phyloP scores from a whole-genome alignment of 257 asterid species.

The Anisodus tanguticus region DNA sequence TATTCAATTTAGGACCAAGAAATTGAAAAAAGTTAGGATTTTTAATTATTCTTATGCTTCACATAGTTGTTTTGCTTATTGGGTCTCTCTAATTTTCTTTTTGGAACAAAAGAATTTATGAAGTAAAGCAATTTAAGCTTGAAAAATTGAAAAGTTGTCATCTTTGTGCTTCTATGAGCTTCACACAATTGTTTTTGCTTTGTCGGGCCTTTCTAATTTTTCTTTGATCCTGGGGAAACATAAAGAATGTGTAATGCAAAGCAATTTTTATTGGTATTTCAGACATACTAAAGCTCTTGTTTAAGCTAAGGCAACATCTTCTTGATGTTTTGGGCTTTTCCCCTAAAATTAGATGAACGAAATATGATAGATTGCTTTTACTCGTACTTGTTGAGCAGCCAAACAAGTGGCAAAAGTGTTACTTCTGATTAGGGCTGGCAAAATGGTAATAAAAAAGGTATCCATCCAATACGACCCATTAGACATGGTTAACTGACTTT shows the following conservation, averaged over 20 bases:
- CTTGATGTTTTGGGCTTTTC: background rate
- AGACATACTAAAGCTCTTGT: background rate
- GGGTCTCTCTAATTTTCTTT: background rate
- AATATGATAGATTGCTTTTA: background rate
- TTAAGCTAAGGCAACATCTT: background rate
- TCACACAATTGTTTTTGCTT: background rate
- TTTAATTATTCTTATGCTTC: background rate
- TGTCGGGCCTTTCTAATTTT: background rate
- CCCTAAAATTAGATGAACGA: background rate
- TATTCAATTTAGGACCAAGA: background rate
- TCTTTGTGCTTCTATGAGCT: background rate
- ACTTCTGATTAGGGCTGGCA: background rate
- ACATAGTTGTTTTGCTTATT: background rate
- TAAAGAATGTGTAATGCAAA: background rate
- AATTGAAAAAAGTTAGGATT: background rate
- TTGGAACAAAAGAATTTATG: too few species aligned
- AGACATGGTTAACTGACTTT: too few species aligned
- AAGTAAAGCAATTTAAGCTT: background rate
- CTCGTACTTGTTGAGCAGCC: background rate
- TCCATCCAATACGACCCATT: too few species aligned
- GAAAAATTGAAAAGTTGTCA: background rate
- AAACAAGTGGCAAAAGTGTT: constrained; percentile 17
- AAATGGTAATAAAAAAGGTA: too few species aligned
- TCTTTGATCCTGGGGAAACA: background rate
- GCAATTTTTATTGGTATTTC: background rate